Evolutionary conservation across 306 rosid species (phyloP).

Genomic region (Gastrolobium villosum): DNA sequence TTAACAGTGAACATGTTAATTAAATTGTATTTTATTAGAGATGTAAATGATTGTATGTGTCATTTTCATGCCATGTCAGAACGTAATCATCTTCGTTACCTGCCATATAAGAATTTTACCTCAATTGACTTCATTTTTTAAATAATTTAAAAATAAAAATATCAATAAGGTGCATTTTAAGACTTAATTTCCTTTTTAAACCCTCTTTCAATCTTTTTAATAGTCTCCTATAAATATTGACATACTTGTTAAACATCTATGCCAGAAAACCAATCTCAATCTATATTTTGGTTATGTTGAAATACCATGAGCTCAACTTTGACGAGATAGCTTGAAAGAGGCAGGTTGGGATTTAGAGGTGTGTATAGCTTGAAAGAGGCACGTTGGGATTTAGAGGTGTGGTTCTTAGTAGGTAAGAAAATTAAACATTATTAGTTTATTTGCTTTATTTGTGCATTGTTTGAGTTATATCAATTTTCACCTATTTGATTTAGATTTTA

Average conservation of each 20-base stretch:
- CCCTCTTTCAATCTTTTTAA: neutral
- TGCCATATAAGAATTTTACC: too few species aligned
- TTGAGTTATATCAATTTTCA: neutral
- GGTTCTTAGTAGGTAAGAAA: constrained; percentile 11
- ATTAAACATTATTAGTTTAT: neutral
- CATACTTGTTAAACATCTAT: neutral
- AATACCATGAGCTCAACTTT: too few species aligned
- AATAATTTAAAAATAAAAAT: neutral
- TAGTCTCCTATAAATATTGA: neutral
- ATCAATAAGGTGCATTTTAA: neutral
- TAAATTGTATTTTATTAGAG: too few species aligned
- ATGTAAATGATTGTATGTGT: too few species aligned
- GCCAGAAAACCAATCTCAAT: neutral
- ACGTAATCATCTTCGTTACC: too few species aligned
- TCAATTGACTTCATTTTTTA: neutral
- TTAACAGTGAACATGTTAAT: too few species aligned
- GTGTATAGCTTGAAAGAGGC: neutral
- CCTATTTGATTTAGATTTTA: neutral
- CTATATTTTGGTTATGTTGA: neutral
- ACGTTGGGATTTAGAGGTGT: too few species aligned
- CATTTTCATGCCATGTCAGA: too few species aligned
- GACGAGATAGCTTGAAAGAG: neutral
- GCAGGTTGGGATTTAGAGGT: too few species aligned
- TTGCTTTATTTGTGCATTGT: neutral
- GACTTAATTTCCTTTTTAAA: neutral